Percentiles rank a stretch among this genome's conserved stretches.
These are phyloP conservation scores for Candida morakotiae DNA, from an alignment of 805 yeast species.

Conservation along the genomic window DNA sequence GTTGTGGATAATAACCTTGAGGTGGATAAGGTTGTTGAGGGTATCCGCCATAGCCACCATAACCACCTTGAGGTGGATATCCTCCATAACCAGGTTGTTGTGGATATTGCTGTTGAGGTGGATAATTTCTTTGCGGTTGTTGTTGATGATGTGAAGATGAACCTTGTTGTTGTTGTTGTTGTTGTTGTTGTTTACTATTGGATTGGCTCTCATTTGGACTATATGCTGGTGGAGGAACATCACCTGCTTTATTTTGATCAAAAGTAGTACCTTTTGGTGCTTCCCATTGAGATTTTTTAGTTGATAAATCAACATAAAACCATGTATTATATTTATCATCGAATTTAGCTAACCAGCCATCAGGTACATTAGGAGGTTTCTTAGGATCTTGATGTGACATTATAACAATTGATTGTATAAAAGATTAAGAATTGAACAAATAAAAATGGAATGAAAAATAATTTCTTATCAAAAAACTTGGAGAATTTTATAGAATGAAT, in stretches of 20 bases:
- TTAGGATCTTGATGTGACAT: conserved; percentile 16
- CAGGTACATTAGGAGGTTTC: conserved; percentile 52
- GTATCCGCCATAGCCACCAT: conserved; percentile 10
- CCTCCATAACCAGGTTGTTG: conserved; percentile 20
- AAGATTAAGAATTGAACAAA: neutral
- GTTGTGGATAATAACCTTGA: conserved; percentile 12
- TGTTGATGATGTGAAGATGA: conserved; percentile 10
- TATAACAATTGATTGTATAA: neutral
- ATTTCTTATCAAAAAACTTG: too few relatives aligned
- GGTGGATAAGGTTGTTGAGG: conserved; percentile 14
- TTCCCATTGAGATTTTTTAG: conserved; percentile 88
- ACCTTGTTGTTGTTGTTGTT: conserved; percentile 5
- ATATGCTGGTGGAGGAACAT: conserved; percentile 44
- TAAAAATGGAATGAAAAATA: neutral
- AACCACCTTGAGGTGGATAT: conserved; percentile 10
- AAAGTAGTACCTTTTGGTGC: conserved; percentile 55
- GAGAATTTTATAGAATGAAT: too few relatives aligned
- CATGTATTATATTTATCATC: conserved; percentile 68
- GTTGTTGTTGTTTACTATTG: neutral
- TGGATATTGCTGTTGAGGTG: conserved; percentile 27
- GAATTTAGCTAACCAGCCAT: conserved; percentile 72
- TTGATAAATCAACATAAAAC: conserved; percentile 73
- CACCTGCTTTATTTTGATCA: conserved; percentile 12
- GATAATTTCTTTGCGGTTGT: conserved; percentile 20
- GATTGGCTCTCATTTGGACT: conserved; percentile 15